These are phyloP conservation scores for Sordariomycetes sp. DNA, from an alignment of 2,329 filamentous ascomycete genomes.

Conservation along the genomic window DNA sequence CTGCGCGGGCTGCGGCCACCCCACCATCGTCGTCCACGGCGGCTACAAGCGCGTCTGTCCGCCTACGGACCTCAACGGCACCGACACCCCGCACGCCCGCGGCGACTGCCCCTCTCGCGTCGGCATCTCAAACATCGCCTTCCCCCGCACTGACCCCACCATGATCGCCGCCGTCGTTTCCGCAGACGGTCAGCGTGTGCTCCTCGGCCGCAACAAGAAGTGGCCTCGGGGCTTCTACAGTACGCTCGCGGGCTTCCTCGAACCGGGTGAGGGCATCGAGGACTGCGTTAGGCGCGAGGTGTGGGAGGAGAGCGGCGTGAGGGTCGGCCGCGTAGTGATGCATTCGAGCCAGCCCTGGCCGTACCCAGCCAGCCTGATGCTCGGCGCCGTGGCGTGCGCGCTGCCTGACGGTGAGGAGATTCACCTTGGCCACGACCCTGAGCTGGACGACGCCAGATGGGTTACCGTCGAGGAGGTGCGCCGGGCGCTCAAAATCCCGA, in stretches of 20 bases:
- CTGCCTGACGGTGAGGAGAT: conserved; percentile 67
- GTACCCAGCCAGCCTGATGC: conserved; percentile 75
- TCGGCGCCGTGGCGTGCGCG: conserved; percentile 78
- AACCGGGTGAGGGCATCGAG: conserved; percentile 75
- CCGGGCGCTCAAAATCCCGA: conserved; percentile 54
- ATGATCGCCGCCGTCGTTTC: conserved; percentile 92
- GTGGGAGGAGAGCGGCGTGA: conserved; percentile 74
- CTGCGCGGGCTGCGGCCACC: conserved; percentile 78
- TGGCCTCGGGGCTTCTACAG: conserved; percentile 82
- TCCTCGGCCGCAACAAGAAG: conserved; percentile 74
- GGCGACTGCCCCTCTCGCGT: conserved; percentile 67
- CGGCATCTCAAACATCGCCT: conserved; percentile 80
- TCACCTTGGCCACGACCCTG: conserved; percentile 73
- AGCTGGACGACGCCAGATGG: conserved; percentile 85
- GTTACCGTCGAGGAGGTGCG: conserved; percentile 69
- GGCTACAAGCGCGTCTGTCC: conserved; percentile 75
- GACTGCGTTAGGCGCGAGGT: conserved; percentile 74
- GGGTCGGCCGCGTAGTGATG: conserved; percentile 63
- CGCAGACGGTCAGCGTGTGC: conserved; percentile 58
- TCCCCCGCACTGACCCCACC: conserved; percentile 85
- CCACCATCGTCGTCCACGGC: conserved; percentile 64
- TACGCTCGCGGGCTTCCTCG: conserved; percentile 76
- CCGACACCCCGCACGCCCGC: conserved; percentile 34
- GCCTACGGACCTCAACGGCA: conserved; percentile 46
- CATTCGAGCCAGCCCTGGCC: conserved; percentile 83